Evolutionary conservation across 257 asterid species (phyloP).

Genomic region (Echites panduratus): DNA sequence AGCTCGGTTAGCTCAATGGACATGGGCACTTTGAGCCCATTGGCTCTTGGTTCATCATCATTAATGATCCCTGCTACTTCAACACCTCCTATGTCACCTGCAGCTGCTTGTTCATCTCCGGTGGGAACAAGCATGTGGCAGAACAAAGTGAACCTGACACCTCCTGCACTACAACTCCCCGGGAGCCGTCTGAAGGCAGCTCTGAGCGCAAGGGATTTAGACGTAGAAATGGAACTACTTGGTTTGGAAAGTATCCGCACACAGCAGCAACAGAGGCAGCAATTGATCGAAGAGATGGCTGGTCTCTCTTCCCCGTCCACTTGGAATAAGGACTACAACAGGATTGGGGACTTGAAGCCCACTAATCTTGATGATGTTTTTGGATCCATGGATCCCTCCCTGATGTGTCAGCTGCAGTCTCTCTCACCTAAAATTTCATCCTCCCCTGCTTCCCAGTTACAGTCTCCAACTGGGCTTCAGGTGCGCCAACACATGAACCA

Average conservation of each 20-base stretch:
- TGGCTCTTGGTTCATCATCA: slow-evolving; percentile 44
- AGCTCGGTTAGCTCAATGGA: slow-evolving; percentile 38
- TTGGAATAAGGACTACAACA: slow-evolving; percentile 36
- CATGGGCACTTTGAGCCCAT: slow-evolving; percentile 42
- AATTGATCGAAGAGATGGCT: slow-evolving; percentile 57
- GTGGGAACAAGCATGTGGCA: slow-evolving; percentile 53
- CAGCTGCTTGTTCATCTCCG: slow-evolving; percentile 59
- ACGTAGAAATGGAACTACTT: slow-evolving; percentile 40
- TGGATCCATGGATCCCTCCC: slow-evolving; percentile 62
- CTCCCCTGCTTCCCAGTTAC: slow-evolving; percentile 33
- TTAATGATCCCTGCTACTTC: slow-evolving; percentile 32
- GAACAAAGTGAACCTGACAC: slow-evolving; percentile 49
- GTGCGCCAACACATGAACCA: slow-evolving; percentile 55
- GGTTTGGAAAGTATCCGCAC: slow-evolving; percentile 56
- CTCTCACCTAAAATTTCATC: slow-evolving; percentile 43
- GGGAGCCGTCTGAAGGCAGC: slow-evolving; percentile 71
- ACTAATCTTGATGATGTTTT: slow-evolving; percentile 67
- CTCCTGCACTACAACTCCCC: slow-evolving; percentile 66
- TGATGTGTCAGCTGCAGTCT: slow-evolving; percentile 50
- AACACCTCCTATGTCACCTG: slow-evolving; percentile 61
- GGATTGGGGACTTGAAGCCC: slow-evolving; percentile 51
- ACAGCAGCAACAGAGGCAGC: slow-evolving; percentile 53
- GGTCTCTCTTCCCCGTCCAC: slow-evolving; percentile 51
- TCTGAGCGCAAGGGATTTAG: slow-evolving; percentile 51
- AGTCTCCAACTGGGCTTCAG: slow-evolving; percentile 53